A percentile compares a stretch with the other conserved stretches of the same genome.
Conservation (phyloP, 768 basidiomycete species). For the Pisolithus sp. region DNA sequence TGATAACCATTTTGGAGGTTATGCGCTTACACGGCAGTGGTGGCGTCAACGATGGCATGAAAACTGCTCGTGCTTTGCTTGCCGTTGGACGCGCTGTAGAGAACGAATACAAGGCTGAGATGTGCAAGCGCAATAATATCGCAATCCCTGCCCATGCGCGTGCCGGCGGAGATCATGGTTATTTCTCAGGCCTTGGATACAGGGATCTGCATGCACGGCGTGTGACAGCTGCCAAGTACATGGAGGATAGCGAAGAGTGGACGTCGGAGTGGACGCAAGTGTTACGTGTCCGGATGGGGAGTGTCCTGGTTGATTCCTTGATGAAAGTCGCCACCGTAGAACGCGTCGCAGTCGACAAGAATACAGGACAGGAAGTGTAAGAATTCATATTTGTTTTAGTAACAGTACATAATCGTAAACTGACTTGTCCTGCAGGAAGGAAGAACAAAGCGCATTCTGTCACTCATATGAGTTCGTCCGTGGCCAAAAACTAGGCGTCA, state of each 20-base stretch:
- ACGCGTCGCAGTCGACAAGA: slow-evolving; percentile 50
- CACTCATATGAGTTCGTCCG: slow-evolving; percentile 90
- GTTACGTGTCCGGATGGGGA: slow-evolving; percentile 71
- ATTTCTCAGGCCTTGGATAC: slow-evolving; percentile 59
- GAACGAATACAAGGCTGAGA: slow-evolving; percentile 82
- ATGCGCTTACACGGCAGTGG: slow-evolving; percentile 77
- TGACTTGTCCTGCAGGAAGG: slow-evolving; percentile 39
- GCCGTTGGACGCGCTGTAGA: slow-evolving; percentile 81
- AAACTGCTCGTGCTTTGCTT: slow-evolving; percentile 77
- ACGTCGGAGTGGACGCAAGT: slow-evolving; percentile 78
- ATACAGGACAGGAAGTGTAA: slow-evolving; percentile 55
- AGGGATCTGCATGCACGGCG: slow-evolving; percentile 56
- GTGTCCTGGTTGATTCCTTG: slow-evolving; percentile 73
- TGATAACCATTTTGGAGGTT: slow-evolving; percentile 84
- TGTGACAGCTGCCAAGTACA: slow-evolving; percentile 56
- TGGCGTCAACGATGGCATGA: slow-evolving; percentile 81
- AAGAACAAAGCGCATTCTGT: slow-evolving; percentile 84
- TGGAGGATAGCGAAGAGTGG: slow-evolving; percentile 65
- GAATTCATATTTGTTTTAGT: slow-evolving; percentile 21
- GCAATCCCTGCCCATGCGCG: slow-evolving; percentile 34
- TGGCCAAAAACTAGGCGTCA: slow-evolving; percentile 90
- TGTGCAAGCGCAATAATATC: slow-evolving; percentile 62
- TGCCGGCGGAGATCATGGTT: slow-evolving; percentile 29
- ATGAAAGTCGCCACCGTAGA: slow-evolving; percentile 80
- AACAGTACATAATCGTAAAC: neutral